Evolutionary conservation across 495 filamentous ascomycete genomes (phyloP).

Genomic region (Penicillium cataractarum): DNA sequence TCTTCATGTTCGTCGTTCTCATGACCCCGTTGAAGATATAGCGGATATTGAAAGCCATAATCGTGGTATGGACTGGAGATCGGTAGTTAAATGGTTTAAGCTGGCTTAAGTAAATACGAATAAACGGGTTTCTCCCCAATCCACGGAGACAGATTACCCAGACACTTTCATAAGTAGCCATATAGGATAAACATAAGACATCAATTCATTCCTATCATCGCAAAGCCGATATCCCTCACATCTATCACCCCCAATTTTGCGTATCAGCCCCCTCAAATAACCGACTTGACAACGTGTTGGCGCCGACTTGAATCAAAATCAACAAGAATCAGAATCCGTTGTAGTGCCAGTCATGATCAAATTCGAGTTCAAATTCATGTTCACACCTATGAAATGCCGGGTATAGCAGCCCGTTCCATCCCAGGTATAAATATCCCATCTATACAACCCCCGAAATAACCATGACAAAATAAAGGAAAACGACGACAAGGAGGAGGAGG

Average conservation of each 20-base stretch:
- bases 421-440: not conserved
- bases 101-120: constrained; percentile 5
- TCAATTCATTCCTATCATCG: constrained; percentile 3
- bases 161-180: not conserved
- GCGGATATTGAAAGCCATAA: not conserved
- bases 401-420: too few relatives aligned
- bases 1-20: not conserved
- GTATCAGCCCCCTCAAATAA: constrained; percentile 11
- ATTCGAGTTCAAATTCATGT: not conserved
- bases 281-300: constrained; percentile 17
- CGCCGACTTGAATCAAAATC: constrained; percentile 25
- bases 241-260: not conserved
- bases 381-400: too few relatives aligned
- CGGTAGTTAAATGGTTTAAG: not conserved
- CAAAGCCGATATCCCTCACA: not conserved
- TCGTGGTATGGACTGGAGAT: too few relatives aligned
- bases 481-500: constrained; percentile 17
- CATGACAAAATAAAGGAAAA: constrained; percentile 2
- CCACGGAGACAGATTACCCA: not conserved
- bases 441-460: not conserved
- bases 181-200: constrained; percentile 1
- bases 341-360: not conserved
- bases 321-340: constrained; percentile 27
- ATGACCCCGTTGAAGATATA: too few relatives aligned
- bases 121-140: not conserved